Base-by-base conservation (phyloP, 2,329 filamentous ascomycete genomes). In the Zymoseptoria pseudotritici region DNA sequence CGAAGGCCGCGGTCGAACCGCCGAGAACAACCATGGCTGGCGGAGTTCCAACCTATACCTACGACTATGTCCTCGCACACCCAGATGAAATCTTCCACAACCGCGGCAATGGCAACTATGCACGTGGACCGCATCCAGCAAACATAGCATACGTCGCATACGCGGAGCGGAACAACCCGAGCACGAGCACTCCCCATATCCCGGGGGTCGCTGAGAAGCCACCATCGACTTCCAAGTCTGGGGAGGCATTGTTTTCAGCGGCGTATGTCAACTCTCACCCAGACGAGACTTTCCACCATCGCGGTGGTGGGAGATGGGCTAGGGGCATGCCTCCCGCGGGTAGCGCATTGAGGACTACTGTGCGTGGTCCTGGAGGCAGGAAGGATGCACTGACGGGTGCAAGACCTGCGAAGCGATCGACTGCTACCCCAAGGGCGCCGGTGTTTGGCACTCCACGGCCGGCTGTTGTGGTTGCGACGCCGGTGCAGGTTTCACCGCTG, bases 11-110 rank as follows among this genome's bases (percentile, higher is more conserved):
- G 36, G 5, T 46, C 13, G 36, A 46, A n/a, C 36, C 36, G 6
- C 36, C 36, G 13, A 46, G 36, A 17, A 46, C 36, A 7, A 46
- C 36, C 36, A 46, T 46, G 36, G 17, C 36, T 17, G 36, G 36
- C 36, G 36, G 36, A 46, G 13, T 46, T 17, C 36, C 36, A 7
- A 46, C 36, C 36, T 46, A 46, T 11, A 46, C 36, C 17, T 17
- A 46, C 13, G 36, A 46, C 36, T 53, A 53, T n/a, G 52, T 53
- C 3, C 56, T 66, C 9, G 58, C 61, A 6, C 67, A 70, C 58
- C 69, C 69, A 2, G 58, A 66, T n/a, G 65, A 69, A 46, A 46
- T 46, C 36, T 72, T 70, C 54, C 61, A 69, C 50, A 69, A 72
- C 58, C 63, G 63, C 31, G 70, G 70, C 36, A 68, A 67, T 50